These are phyloP conservation scores for Solanum microdontum DNA, from an alignment of 257 asterid genomes.

Conservation along the genomic window DNA sequence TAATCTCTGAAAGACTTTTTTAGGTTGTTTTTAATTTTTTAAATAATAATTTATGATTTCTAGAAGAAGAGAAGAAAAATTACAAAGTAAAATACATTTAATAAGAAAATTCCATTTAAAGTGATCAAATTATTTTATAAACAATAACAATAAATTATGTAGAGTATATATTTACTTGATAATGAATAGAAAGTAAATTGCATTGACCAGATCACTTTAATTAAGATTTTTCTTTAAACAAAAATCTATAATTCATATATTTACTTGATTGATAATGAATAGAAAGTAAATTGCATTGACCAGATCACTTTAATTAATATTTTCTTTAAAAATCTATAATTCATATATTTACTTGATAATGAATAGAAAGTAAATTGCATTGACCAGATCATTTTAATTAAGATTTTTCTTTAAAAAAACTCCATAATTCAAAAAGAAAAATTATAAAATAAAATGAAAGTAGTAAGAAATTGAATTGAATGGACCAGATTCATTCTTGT, in stretches of 20 bases:
- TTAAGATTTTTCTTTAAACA: too few relatives aligned
- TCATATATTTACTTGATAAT: not conserved
- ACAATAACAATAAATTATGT: not conserved
- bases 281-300: not conserved
- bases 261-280: not conserved
- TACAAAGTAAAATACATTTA: not conserved
- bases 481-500: not conserved
- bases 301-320: not conserved
- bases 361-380: not conserved
- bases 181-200: not conserved
- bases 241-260: too few relatives aligned
- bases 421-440: not conserved
- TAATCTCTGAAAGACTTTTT: too few relatives aligned
- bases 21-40: too few relatives aligned
- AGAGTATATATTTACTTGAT: not conserved
- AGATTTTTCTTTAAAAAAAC: not conserved
- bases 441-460: not conserved
- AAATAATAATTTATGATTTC: too few relatives aligned
- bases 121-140: not conserved
- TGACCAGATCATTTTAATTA: not conserved
- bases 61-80: not conserved
- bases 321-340: too few relatives aligned
- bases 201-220: not conserved
- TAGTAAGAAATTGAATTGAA: not conserved
- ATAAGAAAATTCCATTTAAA: not conserved